Percentiles rank a stretch among this genome's conserved stretches.
These are phyloP conservation scores for Ceraceosorus guamensis DNA, from an alignment of 1,284 basidiomycete species.

Conservation along the genomic window DNA sequence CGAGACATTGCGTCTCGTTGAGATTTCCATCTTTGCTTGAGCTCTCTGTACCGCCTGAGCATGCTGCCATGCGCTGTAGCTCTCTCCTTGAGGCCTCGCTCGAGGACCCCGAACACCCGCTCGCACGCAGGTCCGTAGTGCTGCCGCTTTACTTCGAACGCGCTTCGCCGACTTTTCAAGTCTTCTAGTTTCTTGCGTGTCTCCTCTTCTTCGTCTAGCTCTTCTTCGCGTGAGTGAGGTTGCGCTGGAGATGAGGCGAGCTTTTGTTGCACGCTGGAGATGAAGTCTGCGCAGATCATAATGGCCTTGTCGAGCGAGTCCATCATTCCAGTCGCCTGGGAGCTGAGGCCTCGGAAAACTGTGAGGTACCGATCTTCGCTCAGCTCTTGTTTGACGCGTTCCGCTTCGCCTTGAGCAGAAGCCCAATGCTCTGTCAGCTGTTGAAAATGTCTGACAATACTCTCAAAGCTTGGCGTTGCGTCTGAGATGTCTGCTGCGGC, in stretches of 20 bases:
- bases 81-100: slow-evolving; percentile 79
- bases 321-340: slow-evolving; percentile 95
- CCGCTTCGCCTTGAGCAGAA: slow-evolving; percentile 68
- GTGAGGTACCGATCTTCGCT: slow-evolving; percentile 93
- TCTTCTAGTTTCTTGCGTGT: slow-evolving; percentile 10
- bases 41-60: slow-evolving; percentile 73
- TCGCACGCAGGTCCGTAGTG: slow-evolving; percentile 87
- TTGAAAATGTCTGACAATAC: slow-evolving; percentile 16
- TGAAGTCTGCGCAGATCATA: slow-evolving; percentile 65
- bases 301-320: slow-evolving; percentile 83
- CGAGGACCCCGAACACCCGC: slow-evolving; percentile 84
- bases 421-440: slow-evolving; percentile 62
- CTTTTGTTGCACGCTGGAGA: slow-evolving; percentile 19
- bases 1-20: slow-evolving; percentile 66
- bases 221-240: background rate
- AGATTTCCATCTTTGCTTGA: slow-evolving; percentile 71
- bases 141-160: slow-evolving; percentile 50
- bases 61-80: slow-evolving; percentile 92
- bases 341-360: slow-evolving; percentile 82
- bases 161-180: slow-evolving; percentile 20
- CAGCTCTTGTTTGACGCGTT: slow-evolving; percentile 74
- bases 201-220: slow-evolving; percentile 11
- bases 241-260: slow-evolving; percentile 13
- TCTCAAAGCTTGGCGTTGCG: background rate
- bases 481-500: background rate